Percentiles rank a stretch among this genome's conserved stretches.
These are phyloP conservation scores for Zygoascus tannicola DNA, from an alignment of 805 yeast species.

Conservation along the genomic window DNA sequence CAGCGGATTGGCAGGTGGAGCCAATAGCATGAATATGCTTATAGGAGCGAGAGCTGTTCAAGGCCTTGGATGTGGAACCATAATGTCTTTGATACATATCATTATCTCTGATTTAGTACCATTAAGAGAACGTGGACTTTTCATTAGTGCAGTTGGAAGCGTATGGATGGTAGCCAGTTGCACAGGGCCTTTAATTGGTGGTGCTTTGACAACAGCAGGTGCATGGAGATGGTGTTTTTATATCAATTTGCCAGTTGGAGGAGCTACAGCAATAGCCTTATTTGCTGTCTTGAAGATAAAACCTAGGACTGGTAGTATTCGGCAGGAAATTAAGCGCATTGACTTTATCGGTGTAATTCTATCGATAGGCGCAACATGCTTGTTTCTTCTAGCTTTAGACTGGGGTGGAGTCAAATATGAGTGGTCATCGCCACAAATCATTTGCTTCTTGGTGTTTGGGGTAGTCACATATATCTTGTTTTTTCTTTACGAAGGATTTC, in stretches of 20 bases:
- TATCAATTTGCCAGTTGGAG: constrained; percentile 33
- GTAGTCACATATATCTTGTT: constrained; percentile 35
- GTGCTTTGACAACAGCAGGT: constrained; percentile 33
- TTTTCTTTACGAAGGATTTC: constrained; percentile 37
- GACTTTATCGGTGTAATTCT: constrained; percentile 48
- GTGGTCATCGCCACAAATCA: constrained; percentile 47
- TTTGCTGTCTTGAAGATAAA: constrained; percentile 16
- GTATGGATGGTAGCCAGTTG: constrained; percentile 23
- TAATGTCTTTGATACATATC: constrained; percentile 44
- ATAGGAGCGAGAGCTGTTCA: constrained; percentile 59
- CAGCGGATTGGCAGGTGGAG: constrained; percentile 36
- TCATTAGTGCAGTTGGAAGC: constrained; percentile 18
- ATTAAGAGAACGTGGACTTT: constrained; percentile 17
- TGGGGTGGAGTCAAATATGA: constrained; percentile 43
- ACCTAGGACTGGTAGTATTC: constrained; percentile 31
- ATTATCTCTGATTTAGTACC: constrained; percentile 40
- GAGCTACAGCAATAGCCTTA: constrained; percentile 22
- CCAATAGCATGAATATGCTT: constrained; percentile 40
- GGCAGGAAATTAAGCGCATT: constrained; percentile 36
- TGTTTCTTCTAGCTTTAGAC: constrained; percentile 41
- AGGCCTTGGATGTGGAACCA: constrained; percentile 64
- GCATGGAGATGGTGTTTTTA: constrained; percentile 48
- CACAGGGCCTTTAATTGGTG: constrained; percentile 45
- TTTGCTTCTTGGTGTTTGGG: constrained; percentile 36
- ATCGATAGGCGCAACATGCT: constrained; percentile 36